A percentile compares a stretch with the other conserved stretches of the same genome.
These are phyloP conservation scores for Polytrichum commune DNA, from an alignment of 225 moss, liverwort and hornwort genomes.

Conservation along the genomic window DNA sequence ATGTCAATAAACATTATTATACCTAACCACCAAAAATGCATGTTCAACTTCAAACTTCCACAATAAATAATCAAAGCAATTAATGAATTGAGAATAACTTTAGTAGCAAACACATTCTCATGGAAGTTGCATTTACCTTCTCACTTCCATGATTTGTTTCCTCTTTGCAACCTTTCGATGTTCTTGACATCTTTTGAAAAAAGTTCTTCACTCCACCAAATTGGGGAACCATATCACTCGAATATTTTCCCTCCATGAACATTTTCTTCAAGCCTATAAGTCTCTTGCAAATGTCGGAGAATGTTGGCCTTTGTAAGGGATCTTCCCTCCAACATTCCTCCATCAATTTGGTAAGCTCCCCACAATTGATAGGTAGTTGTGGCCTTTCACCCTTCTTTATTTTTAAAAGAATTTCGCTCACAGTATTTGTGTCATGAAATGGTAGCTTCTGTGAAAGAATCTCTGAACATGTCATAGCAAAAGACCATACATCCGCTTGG, in stretches of 20 bases:
- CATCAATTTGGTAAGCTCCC: not conserved
- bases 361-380: not conserved
- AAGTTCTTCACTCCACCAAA: not conserved
- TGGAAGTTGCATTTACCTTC: too few relatives aligned
- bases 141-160: too few relatives aligned
- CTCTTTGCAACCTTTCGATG: too few relatives aligned
- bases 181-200: not conserved
- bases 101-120: too few relatives aligned
- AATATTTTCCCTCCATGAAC: not conserved
- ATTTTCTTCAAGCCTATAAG: not conserved
- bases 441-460: conserved; percentile 31
- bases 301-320: not conserved
- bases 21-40: too few relatives aligned
- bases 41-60: too few relatives aligned
- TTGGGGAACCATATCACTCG: not conserved
- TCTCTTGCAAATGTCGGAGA: not conserved
- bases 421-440: not conserved
- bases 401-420: not conserved
- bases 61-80: too few relatives aligned
- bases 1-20: too few relatives aligned
- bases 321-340: not conserved
- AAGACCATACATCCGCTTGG: conserved; percentile 40
- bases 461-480: conserved; percentile 27
- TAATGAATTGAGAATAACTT: too few relatives aligned
- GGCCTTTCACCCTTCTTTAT: not conserved